A percentile compares a stretch with the other conserved stretches of the same genome.
Evolutionary conservation across 148 eudicot genomes (phyloP).

Genomic region (Amaranthus cruentus): DNA sequence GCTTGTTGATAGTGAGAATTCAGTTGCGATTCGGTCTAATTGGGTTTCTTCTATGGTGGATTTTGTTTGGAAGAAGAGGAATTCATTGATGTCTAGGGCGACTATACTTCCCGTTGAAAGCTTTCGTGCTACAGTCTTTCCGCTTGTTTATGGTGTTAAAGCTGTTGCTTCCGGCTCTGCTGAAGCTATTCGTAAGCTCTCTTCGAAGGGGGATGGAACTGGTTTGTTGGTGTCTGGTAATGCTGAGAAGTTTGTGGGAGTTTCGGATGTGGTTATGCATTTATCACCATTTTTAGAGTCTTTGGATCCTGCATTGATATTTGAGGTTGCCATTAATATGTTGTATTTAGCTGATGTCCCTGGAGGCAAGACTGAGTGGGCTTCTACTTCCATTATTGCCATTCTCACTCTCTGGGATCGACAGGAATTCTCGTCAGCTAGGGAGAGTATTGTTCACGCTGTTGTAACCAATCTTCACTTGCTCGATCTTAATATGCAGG

Average conservation of each 20-base stretch:
- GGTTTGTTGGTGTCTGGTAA: conserved; percentile 34
- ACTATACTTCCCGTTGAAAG: conserved; percentile 76
- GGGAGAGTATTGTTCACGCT: conserved; percentile 94
- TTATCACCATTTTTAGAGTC: conserved; percentile 77
- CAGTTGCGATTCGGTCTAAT: conserved; percentile 82
- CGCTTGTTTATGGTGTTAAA: conserved; percentile 82
- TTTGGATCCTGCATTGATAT: conserved; percentile 87
- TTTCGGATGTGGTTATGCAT: conserved; percentile 92
- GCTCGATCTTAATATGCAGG: conserved; percentile 99
- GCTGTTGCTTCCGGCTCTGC: conserved; percentile 88
- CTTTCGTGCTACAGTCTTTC: conserved; percentile 69
- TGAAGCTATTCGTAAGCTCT: conserved; percentile 65
- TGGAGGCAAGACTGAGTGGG: conserved; percentile 99
- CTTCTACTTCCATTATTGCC: conserved; percentile 77
- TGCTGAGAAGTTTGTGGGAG: conserved; percentile 92
- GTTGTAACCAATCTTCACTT: conserved; percentile 93
- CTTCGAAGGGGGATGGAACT: conserved; percentile 32
- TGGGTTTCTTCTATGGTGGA: conserved; percentile 91
- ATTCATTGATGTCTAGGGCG: conserved; percentile 74
- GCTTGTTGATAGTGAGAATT: conserved; percentile 91
- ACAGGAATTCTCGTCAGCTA: conserved; percentile 90
- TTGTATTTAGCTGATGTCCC: conserved; percentile 94
- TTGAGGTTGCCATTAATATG: conserved; percentile 94
- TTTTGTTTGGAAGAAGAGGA: conserved; percentile 76
- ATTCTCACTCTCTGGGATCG: conserved; percentile 98